A percentile compares a stretch with the other conserved stretches of the same genome.
Conservation (phyloP, 2,329 filamentous ascomycete species). For the Lojkania enalia region DNA sequence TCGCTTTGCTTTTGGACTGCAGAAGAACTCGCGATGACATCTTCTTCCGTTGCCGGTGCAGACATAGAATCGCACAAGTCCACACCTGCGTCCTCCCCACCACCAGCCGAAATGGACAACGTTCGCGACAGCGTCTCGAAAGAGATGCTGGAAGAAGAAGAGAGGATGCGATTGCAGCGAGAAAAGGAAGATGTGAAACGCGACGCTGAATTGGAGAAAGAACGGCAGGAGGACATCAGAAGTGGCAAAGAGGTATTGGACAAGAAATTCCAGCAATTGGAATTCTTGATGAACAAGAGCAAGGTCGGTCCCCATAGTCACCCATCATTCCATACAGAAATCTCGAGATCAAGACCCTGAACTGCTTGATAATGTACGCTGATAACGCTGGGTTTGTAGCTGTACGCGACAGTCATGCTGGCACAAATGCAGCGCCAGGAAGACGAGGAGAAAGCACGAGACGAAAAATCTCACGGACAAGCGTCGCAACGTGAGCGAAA, state of each 20-base stretch:
- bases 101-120: constrained; percentile 32
- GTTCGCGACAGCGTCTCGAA: constrained; percentile 35
- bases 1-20: background rate
- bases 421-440: constrained; percentile 58
- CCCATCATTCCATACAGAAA: background rate
- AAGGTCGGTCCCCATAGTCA: constrained; percentile 36
- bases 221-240: constrained; percentile 52
- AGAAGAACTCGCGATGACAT: constrained; percentile 24
- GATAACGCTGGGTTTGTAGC: constrained; percentile 18
- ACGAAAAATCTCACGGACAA: constrained; percentile 50
- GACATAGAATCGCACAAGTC: constrained; percentile 30
- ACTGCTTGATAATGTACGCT: background rate
- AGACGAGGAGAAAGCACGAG: constrained; percentile 50
- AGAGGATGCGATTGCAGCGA: constrained; percentile 48
- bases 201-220: constrained; percentile 48
- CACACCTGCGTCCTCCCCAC: constrained; percentile 41
- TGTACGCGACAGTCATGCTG: constrained; percentile 57
- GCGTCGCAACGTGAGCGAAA: constrained; percentile 52
- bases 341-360: too few species aligned
- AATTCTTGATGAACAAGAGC: constrained; percentile 57
- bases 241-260: constrained; percentile 52
- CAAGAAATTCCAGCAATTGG: constrained; percentile 56
- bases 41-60: constrained; percentile 25
- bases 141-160: constrained; percentile 52
- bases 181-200: constrained; percentile 51